These are phyloP conservation scores for Sclerotinia subarctica DNA, from an alignment of 2,329 filamentous ascomycete genomes.

Conservation along the genomic window DNA sequence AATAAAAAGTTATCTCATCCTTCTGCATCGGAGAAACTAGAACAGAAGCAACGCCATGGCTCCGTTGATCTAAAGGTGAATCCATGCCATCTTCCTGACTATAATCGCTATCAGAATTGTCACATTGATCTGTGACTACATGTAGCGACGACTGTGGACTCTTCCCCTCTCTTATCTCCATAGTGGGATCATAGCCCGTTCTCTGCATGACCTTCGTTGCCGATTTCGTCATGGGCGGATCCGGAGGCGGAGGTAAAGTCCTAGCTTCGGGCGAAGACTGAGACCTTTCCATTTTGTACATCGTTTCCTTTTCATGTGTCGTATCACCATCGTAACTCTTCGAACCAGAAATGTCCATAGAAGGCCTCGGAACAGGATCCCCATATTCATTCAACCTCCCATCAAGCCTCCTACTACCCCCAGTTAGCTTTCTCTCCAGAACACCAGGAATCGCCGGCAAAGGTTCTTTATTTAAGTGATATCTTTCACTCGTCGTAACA, in stretches of 20 bases:
- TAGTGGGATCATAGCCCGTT: constrained; percentile 27
- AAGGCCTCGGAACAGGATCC: constrained; percentile 14
- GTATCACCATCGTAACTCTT: neutral
- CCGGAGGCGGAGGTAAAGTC: neutral
- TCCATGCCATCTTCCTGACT: constrained; percentile 3
- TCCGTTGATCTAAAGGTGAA: neutral
- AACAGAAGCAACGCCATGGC: neutral
- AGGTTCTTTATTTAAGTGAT: neutral
- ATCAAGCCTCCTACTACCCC: constrained; percentile 18
- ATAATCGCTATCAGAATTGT: constrained; percentile 20
- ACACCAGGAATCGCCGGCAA: neutral
- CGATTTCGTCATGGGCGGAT: constrained; percentile 23
- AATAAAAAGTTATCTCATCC: neutral
- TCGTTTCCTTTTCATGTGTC: neutral
- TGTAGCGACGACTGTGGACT: constrained; percentile 9
- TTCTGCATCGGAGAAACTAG: constrained; percentile 5
- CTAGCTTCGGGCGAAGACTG: constrained; percentile 14
- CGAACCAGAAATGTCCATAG: neutral
- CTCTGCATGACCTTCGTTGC: constrained; percentile 29
- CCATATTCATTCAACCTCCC: constrained; percentile 14
- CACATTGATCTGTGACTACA: constrained; percentile 6
- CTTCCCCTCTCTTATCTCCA: neutral
- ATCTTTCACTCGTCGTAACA: neutral
- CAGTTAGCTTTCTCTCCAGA: neutral
- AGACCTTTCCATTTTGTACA: neutral